Conservation (phyloP, 2,329 filamentous ascomycete species). For the Colletotrichum musicola region DNA sequence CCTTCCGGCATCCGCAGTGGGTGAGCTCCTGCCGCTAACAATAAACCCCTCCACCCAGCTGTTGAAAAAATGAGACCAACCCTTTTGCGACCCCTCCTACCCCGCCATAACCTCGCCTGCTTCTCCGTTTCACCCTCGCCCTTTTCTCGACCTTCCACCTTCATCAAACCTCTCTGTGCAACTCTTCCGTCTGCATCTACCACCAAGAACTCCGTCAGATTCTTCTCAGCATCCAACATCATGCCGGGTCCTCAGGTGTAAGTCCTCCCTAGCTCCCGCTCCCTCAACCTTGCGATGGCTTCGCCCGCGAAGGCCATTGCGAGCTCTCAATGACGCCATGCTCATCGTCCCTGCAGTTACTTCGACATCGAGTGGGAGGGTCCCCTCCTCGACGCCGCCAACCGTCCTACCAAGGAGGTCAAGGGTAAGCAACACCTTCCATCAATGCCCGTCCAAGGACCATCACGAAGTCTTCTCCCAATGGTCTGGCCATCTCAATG, state of each 20-base stretch:
- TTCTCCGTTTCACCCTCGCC: conserved; percentile 42
- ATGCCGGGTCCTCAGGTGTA: conserved; percentile 80
- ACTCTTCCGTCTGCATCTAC: conserved; percentile 40
- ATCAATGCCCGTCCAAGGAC: conserved; percentile 35
- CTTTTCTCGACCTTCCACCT: conserved; percentile 43
- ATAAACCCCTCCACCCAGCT: conserved; percentile 41
- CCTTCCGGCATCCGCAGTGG: conserved; percentile 30
- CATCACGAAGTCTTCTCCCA: not conserved
- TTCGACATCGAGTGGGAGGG: conserved; percentile 83
- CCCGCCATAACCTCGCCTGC: conserved; percentile 42
- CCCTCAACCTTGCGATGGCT: not conserved
- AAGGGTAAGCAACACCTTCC: conserved; percentile 65
- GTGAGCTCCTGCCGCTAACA: conserved; percentile 41
- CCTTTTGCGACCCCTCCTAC: conserved; percentile 42
- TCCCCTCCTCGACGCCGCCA: conserved; percentile 74
- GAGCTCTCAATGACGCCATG: conserved; percentile 37
- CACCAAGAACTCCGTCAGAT: conserved; percentile 50
- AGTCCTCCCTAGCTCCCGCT: conserved; percentile 51
- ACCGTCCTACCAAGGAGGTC: conserved; percentile 64
- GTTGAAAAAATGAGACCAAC: conserved; percentile 43
- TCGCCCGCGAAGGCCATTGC: not conserved
- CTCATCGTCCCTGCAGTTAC: conserved; percentile 59
- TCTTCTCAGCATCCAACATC: conserved; percentile 72
- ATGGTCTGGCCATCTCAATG: conserved; percentile 3
- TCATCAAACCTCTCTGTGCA: conserved; percentile 39